Conservation (phyloP, 2,329 filamentous ascomycete species). For the Colletotrichum lentis region DNA sequence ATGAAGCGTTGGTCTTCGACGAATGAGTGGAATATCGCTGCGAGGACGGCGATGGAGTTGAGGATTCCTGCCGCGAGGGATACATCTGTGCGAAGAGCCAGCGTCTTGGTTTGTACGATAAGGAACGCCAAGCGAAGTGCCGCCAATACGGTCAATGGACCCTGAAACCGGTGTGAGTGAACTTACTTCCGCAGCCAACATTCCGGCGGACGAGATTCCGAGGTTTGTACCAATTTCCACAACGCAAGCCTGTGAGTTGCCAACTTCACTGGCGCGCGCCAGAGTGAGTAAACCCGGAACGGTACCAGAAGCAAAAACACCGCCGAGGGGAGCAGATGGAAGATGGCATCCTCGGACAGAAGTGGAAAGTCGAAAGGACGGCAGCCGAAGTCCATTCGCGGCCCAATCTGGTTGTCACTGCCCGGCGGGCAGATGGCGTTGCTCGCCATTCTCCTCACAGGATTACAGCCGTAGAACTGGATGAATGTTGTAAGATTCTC, state of each 20-base stretch:
- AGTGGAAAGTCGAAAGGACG: conserved; percentile 24
- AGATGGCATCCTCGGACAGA: conserved; percentile 10
- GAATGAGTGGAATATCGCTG: conserved; percentile 5
- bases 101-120: not conserved
- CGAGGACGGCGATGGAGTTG: conserved; percentile 15
- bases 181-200: not conserved
- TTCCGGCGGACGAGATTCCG: not conserved
- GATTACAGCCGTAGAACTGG: not conserved
- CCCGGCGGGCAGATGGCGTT: not conserved
- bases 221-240: not conserved
- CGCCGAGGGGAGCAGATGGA: not conserved
- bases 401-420: conserved; percentile 12
- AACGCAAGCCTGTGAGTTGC: conserved; percentile 12
- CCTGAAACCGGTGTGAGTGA: not conserved
- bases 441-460: not conserved
- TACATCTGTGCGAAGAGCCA: not conserved
- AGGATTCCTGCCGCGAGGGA: conserved; percentile 14
- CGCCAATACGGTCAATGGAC: not conserved
- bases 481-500: not conserved
- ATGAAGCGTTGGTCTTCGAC: conserved; percentile 22
- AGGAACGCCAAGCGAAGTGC: not conserved
- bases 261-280: not conserved
- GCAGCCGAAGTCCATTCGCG: conserved; percentile 13
- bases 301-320: conserved; percentile 16
- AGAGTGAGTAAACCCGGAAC: not conserved